A percentile compares a stretch with the other conserved stretches of the same genome.
Conservation (phyloP, 108 stramenopile genomes). For the Cyclotella atomus region DNA sequence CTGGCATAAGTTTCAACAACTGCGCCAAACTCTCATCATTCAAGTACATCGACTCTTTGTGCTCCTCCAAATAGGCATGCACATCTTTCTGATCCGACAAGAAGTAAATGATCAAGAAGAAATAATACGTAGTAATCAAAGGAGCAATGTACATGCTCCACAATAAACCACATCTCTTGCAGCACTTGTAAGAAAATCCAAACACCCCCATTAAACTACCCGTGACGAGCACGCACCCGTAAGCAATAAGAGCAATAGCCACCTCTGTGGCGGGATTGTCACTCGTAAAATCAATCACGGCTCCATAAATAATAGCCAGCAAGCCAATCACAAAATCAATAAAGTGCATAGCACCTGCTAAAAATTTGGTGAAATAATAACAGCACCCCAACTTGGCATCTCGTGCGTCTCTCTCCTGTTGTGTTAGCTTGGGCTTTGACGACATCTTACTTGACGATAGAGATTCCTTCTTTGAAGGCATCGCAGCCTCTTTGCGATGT, state of each 20-base stretch:
- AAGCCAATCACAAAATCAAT: slow-evolving; percentile 31
- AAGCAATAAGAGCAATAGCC: slow-evolving; percentile 16
- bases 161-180: slow-evolving; percentile 26
- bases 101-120: slow-evolving; percentile 27
- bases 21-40: slow-evolving; percentile 11
- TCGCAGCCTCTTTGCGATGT: not conserved
- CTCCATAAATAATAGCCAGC: slow-evolving; percentile 21
- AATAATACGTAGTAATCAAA: slow-evolving; percentile 30
- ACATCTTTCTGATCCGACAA: not conserved
- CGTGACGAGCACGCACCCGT: slow-evolving; percentile 21
- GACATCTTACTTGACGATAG: not conserved
- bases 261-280: slow-evolving; percentile 34
- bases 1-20: slow-evolving; percentile 17
- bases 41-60: slow-evolving; percentile 33
- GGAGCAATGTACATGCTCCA: slow-evolving; percentile 29
- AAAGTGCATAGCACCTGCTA: slow-evolving; percentile 32
- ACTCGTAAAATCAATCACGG: slow-evolving; percentile 18
- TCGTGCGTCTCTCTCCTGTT: slow-evolving; percentile 26
- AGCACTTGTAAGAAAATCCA: slow-evolving; percentile 26
- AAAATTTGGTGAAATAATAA: slow-evolving; percentile 19
- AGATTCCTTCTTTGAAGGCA: not conserved
- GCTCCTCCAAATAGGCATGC: slow-evolving; percentile 31
- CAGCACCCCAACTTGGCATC: slow-evolving; percentile 44
- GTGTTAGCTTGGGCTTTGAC: slow-evolving; percentile 11
- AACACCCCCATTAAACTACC: slow-evolving; percentile 29